A percentile compares a stretch with the other conserved stretches of the same genome.
Conservation (phyloP, 129 eudicot genomes). For the Glebionis coronaria region DNA sequence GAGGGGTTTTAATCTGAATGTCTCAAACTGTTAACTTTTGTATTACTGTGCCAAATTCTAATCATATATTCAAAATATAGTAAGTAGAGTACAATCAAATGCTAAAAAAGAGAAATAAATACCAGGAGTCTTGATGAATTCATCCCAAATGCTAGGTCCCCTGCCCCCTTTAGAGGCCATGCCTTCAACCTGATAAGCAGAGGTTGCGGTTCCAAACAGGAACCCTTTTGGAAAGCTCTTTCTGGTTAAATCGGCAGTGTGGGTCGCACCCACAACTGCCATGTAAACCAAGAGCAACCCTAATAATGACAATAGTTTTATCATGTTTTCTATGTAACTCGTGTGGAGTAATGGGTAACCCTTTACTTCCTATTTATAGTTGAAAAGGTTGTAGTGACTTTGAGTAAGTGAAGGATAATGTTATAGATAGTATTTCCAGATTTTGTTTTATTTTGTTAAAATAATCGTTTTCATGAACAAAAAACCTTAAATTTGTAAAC, state of each 20-base stretch:
- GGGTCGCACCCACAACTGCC: constrained; percentile 9
- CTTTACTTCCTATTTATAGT: constrained; percentile 24
- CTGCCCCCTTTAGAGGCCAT: constrained; percentile 73
- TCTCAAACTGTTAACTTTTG: too few relatives aligned
- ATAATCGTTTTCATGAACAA: too few relatives aligned
- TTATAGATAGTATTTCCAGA: too few relatives aligned
- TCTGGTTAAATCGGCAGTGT: constrained; percentile 27
- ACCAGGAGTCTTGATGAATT: constrained; percentile 71
- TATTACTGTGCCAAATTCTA: neutral
- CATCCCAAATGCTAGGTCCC: constrained; percentile 94
- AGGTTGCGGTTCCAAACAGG: constrained; percentile 81
- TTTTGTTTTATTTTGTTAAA: too few relatives aligned
- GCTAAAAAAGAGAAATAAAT: neutral
- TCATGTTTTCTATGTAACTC: constrained; percentile 15
- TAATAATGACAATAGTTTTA: constrained; percentile 7
- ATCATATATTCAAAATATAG: neutral
- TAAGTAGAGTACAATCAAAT: too few relatives aligned
- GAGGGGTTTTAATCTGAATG: too few relatives aligned
- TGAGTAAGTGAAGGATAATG: too few relatives aligned
- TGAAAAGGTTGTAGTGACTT: neutral
- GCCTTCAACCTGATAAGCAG: constrained; percentile 95
- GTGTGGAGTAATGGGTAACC: neutral
- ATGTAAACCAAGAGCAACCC: constrained; percentile 1
- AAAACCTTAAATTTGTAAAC: too few relatives aligned
- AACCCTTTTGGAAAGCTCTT: constrained; percentile 68